Base-by-base conservation (phyloP, 805 yeast species). In the Cyberlindnera saturnus region DNA sequence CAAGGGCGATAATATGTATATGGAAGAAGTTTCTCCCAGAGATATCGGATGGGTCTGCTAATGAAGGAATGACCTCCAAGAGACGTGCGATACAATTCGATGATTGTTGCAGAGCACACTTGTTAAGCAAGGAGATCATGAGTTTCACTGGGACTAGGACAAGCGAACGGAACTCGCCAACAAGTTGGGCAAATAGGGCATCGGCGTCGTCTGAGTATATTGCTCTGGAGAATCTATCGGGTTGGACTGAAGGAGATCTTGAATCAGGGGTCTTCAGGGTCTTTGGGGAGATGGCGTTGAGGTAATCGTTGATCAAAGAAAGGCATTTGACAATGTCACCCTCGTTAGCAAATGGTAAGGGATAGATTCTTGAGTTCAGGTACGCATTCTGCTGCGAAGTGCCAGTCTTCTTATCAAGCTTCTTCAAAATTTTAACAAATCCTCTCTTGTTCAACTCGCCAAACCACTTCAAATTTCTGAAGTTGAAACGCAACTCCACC, bases 371-470 rank as follows among this genome's bases (percentile, higher is more conserved):
- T 1, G 91, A 75, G 26, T 73, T 62, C 43, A 88, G 65, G 51
- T 78, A 82, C n/a, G 70, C 61, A 20, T 67, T 65, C 53, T 81
- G 84, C 39, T 75, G 74, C 41, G 63, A 61, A 0, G 85, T 76
- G 6, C 85, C 84, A 23, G 76, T 69, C 61, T 88, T 88, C 67
- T 91, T 91, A 63, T 91, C 97, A 53, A 90, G 71, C 57, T 90
- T 90, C 66, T 90, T 90, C 57, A 91, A 69, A 50, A 91, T 91
- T 66, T 90, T 90, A 42, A 81, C 75, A 53, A 89, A 86, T 0
- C 96, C 98, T 47, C 95, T 79, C 58, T 84, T 86, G 68, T 90
- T 90, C 55, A 90, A 76, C 58, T 91, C 97, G 19, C 95, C 95
- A 61, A 77, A 90, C 96, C 97, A 91, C 61, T 86, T 89, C 59